phyloP scores from a whole-genome alignment of 148 eudicot genomes.

The Polygonum aviculare region DNA sequence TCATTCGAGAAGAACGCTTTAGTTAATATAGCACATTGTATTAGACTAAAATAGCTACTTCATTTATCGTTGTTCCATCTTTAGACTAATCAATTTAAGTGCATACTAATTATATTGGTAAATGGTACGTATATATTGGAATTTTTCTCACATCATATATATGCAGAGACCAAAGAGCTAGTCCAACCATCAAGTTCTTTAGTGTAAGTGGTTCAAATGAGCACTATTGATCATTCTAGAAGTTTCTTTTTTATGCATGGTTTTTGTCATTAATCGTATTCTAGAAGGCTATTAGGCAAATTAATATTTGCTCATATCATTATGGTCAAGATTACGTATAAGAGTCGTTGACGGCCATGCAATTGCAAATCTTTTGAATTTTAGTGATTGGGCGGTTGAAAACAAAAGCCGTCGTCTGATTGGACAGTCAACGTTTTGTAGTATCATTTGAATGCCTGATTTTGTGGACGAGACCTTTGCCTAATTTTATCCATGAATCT shows the following conservation, averaged over 20 bases:
- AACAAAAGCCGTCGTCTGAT: not conserved
- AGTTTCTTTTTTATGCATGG: not conserved
- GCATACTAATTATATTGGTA: not conserved
- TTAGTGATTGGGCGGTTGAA: not conserved
- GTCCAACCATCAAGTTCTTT: not conserved
- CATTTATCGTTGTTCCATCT: not conserved
- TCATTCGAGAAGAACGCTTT: not conserved
- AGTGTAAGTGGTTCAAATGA: not conserved
- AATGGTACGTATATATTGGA: not conserved
- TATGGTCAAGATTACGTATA: not conserved
- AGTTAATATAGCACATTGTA: not conserved
- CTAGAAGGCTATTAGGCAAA: too few species aligned
- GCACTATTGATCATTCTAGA: not conserved
- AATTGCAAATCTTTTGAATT: not conserved
- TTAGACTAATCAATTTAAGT: conserved; percentile 1
- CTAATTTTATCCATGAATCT: too few species aligned
- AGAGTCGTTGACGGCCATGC: not conserved
- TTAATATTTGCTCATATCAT: not conserved
- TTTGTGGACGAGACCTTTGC: not conserved
- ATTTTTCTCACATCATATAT: not conserved
- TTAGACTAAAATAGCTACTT: not conserved
- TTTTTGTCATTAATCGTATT: too few species aligned
- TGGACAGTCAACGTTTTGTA: conserved; percentile 2
- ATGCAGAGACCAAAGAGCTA: not conserved
- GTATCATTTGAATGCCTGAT: not conserved